Percentiles rank a stretch among this genome's conserved stretches.
Conservation (phyloP, 2,329 filamentous ascomycete species). For the Xylaria sp. region DNA sequence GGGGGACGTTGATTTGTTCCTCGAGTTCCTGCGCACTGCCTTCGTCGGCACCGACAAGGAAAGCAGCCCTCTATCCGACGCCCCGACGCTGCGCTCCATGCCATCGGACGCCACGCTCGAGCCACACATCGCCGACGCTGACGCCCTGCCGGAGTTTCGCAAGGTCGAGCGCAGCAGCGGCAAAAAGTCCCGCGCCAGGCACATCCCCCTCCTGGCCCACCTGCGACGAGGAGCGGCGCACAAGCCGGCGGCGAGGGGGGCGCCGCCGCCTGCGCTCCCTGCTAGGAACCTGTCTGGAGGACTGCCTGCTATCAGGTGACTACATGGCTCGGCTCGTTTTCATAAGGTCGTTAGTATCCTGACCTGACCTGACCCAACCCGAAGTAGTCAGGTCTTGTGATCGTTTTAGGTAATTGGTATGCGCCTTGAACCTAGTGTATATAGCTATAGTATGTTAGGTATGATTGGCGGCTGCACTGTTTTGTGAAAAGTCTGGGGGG, state of each 20-base stretch:
- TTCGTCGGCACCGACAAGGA: conserved; percentile 49
- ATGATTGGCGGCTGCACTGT: conserved; percentile 18
- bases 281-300: conserved; percentile 17
- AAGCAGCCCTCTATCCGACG: conserved; percentile 34
- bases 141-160: conserved; percentile 15
- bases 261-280: conserved; percentile 27
- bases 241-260: conserved; percentile 21
- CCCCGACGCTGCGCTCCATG: conserved; percentile 37
- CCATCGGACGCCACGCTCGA: conserved; percentile 33
- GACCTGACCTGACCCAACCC: background rate
- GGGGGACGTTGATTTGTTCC: conserved; percentile 62
- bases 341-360: conserved; percentile 6
- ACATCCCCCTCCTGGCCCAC: conserved; percentile 33
- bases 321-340: background rate
- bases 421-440: conserved; percentile 15
- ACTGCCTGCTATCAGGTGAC: conserved; percentile 20
- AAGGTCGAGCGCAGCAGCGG: conserved; percentile 7
- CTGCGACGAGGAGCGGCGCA: conserved; percentile 17
- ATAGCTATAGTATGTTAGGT: conserved; percentile 14
- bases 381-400: background rate
- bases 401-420: conserved; percentile 11
- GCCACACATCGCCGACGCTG: background rate
- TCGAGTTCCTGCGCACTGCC: conserved; percentile 58
- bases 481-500: conserved; percentile 8
- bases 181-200: conserved; percentile 27